phyloP scores from a whole-genome alignment of 2,329 filamentous ascomycete species.

The Aspergillus costaricaensis region DNA sequence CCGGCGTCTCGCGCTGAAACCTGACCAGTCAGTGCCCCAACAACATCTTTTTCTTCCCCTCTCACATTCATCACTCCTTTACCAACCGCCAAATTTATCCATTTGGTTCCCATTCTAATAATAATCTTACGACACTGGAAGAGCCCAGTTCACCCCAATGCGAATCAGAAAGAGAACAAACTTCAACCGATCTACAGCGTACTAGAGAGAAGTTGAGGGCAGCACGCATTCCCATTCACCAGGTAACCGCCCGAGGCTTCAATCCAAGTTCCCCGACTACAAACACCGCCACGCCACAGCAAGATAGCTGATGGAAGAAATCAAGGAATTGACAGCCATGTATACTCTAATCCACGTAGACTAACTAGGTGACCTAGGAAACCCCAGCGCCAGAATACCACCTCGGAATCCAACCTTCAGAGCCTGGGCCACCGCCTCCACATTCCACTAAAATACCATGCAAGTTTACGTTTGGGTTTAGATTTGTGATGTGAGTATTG shows the following conservation, averaged over 20 bases:
- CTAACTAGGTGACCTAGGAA: too few relatives aligned
- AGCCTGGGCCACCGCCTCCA: neutral
- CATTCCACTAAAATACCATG: neutral
- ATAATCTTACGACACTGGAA: neutral
- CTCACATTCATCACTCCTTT: neutral
- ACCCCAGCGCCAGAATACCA: neutral
- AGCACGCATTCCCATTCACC: neutral
- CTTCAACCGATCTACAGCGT: neutral
- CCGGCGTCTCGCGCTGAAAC: slow-evolving; percentile 3
- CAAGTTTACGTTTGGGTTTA: neutral
- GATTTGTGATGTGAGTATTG: neutral
- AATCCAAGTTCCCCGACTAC: neutral
- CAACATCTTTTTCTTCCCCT: neutral
- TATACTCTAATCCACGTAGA: too few relatives aligned
- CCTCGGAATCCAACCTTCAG: neutral
- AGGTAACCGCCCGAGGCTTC: neutral
- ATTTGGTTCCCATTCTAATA: neutral
- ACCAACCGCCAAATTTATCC: neutral
- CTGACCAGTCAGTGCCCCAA: neutral
- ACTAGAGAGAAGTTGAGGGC: neutral
- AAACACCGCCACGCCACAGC: neutral
- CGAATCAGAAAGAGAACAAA: neutral
- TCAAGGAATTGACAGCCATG: too few relatives aligned
- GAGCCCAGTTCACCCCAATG: neutral
- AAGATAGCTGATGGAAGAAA: too few relatives aligned